phyloP scores from a whole-genome alignment of 257 asterid species.

The Osmanthus fragrans region DNA sequence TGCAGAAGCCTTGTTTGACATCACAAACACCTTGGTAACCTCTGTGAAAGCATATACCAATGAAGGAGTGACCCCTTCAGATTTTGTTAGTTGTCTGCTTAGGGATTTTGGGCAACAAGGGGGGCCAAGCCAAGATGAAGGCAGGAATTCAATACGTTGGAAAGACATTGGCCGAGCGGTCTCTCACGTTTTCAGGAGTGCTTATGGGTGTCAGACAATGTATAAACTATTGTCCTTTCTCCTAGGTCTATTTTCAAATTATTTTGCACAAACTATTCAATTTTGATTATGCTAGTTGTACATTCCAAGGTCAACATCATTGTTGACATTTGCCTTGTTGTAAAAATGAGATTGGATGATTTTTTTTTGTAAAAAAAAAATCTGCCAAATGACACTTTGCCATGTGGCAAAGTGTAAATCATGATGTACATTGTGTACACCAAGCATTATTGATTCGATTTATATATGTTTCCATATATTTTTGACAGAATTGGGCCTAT shows the following conservation, averaged over 20 bases:
- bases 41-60: constrained; percentile 76
- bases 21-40: constrained; percentile 76
- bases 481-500: constrained; percentile 87
- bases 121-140: constrained; percentile 50
- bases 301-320: no score
- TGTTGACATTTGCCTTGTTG: no score
- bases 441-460: background rate
- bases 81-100: constrained; percentile 67
- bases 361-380: no score
- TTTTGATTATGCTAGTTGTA: background rate
- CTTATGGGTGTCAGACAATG: constrained; percentile 86
- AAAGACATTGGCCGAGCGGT: constrained; percentile 64
- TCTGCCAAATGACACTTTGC: no score
- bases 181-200: constrained; percentile 63
- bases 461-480: background rate
- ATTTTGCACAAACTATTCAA: constrained; percentile 1
- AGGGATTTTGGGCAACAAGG: constrained; percentile 62
- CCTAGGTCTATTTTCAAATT: background rate
- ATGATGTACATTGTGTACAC: no score
- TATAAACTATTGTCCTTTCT: constrained; percentile 28
- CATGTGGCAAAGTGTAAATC: no score
- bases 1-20: constrained; percentile 91
- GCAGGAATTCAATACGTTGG: constrained; percentile 57
- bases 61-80: constrained; percentile 78
- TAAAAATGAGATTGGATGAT: no score